Conservation (phyloP, 2,329 filamentous ascomycete genomes). For the Colletotrichum euphorbiae region DNA sequence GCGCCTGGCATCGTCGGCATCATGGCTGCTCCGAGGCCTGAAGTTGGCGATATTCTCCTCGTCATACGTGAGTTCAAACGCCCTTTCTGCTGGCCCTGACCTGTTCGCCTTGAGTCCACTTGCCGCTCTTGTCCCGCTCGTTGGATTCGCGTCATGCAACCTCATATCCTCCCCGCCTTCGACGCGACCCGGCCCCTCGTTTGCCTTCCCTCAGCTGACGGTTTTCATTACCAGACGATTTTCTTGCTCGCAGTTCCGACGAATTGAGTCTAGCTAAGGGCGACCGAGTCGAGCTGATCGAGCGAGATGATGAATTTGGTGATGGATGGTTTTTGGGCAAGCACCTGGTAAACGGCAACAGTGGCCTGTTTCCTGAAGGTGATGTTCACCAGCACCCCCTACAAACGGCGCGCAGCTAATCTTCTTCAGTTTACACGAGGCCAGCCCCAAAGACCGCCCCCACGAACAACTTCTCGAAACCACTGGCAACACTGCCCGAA, state of each 20-base stretch:
- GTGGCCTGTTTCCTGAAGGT: constrained; percentile 88
- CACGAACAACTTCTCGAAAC: constrained; percentile 47
- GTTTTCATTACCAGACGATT: constrained; percentile 75
- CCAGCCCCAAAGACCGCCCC: constrained; percentile 61
- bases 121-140: constrained; percentile 14
- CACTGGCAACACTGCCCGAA: constrained; percentile 48
- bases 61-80: constrained; percentile 73
- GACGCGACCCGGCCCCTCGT: constrained; percentile 6
- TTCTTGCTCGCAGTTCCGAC: constrained; percentile 89
- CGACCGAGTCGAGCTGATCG: constrained; percentile 84
- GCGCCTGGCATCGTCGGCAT: constrained; percentile 42
- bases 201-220: constrained; percentile 8
- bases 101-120: constrained; percentile 12
- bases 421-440: constrained; percentile 71
- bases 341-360: constrained; percentile 78
- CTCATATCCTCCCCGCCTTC: constrained; percentile 27
- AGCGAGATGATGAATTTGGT: constrained; percentile 88
- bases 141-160: constrained; percentile 29
- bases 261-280: constrained; percentile 90
- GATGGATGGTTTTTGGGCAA: constrained; percentile 87
- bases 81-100: constrained; percentile 10
- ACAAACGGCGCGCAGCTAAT: constrained; percentile 20
- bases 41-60: constrained; percentile 74
- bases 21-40: constrained; percentile 65
- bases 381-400: constrained; percentile 47